A percentile compares a stretch with the other conserved stretches of the same genome.
Conservation (phyloP, 179 eudicot genomes). For the Silene noctiflora region DNA sequence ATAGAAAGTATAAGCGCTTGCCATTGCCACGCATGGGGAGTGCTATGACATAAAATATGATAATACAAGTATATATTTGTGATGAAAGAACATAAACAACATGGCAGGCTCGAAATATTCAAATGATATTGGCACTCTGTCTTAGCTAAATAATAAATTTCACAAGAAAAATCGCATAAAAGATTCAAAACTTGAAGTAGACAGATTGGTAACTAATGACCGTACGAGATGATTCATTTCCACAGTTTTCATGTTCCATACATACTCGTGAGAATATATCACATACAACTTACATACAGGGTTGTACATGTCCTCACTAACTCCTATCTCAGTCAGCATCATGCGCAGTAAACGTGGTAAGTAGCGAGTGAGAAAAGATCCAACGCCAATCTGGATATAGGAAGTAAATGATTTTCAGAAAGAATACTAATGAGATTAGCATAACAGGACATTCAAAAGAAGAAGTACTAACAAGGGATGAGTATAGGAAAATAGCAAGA, state of each 20-base stretch:
- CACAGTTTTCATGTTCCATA: neutral
- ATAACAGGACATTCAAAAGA: slow-evolving; percentile 15
- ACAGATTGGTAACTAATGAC: neutral
- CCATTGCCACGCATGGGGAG: neutral
- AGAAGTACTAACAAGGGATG: slow-evolving; percentile 59
- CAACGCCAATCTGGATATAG: slow-evolving; percentile 70
- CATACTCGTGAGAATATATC: slow-evolving; percentile 18
- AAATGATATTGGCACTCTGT: neutral
- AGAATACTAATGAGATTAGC: slow-evolving; percentile 9
- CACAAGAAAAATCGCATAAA: neutral
- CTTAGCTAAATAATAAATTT: neutral
- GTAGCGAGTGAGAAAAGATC: slow-evolving; percentile 69
- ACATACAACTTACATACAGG: slow-evolving; percentile 94
- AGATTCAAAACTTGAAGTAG: neutral
- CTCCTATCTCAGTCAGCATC: slow-evolving; percentile 63
- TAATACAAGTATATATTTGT: neutral
- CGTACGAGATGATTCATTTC: neutral
- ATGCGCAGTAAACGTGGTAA: slow-evolving; percentile 60
- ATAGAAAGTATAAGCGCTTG: neutral
- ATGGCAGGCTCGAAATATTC: neutral
- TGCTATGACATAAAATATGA: neutral
- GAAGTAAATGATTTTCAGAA: slow-evolving; percentile 5
- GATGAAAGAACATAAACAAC: neutral
- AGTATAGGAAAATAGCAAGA: slow-evolving; percentile 63
- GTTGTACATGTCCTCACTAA: slow-evolving; percentile 80